Percentiles rank a stretch among this genome's conserved stretches.
Evolutionary conservation across 805 yeast species (phyloP).

Genomic region (Suhomyces faveliae): DNA sequence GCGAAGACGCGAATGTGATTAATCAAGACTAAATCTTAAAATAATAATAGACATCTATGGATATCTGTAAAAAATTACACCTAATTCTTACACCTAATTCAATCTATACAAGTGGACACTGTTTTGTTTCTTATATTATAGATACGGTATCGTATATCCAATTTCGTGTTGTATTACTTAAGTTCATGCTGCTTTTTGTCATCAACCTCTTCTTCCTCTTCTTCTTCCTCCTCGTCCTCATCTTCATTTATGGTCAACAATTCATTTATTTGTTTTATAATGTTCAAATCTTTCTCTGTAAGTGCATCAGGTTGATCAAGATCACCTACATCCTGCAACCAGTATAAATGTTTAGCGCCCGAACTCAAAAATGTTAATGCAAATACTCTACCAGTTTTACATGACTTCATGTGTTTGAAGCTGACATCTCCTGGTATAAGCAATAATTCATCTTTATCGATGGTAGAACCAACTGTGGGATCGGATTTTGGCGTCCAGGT

Average conservation of each 20-base stretch:
- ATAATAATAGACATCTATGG: too few species aligned
- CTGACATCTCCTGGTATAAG: constrained; percentile 85
- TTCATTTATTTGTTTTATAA: constrained; percentile 47
- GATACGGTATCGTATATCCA: neutral
- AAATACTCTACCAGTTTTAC: constrained; percentile 76
- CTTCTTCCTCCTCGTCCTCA: constrained; percentile 31
- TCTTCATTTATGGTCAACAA: constrained; percentile 44
- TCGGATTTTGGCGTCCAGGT: constrained; percentile 69
- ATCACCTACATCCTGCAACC: constrained; percentile 77
- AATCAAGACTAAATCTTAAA: too few species aligned
- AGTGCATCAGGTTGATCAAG: constrained; percentile 58
- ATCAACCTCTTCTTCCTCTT: constrained; percentile 12
- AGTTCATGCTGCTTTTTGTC: constrained; percentile 16
- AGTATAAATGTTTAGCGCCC: constrained; percentile 58
- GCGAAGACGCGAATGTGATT: neutral
- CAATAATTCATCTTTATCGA: constrained; percentile 60
- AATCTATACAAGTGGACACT: neutral
- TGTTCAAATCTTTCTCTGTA: constrained; percentile 55
- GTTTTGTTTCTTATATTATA: neutral
- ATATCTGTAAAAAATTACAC: neutral
- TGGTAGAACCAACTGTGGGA: constrained; percentile 34
- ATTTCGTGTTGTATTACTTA: constrained; percentile 11
- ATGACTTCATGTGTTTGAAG: constrained; percentile 66
- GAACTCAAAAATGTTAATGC: constrained; percentile 62
- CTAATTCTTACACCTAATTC: neutral